Evolutionary conservation across 1,284 basidiomycete species (phyloP), one percentile per base, ranked within the genome.

Genomic region (Spongispora temasekensis): DNA sequence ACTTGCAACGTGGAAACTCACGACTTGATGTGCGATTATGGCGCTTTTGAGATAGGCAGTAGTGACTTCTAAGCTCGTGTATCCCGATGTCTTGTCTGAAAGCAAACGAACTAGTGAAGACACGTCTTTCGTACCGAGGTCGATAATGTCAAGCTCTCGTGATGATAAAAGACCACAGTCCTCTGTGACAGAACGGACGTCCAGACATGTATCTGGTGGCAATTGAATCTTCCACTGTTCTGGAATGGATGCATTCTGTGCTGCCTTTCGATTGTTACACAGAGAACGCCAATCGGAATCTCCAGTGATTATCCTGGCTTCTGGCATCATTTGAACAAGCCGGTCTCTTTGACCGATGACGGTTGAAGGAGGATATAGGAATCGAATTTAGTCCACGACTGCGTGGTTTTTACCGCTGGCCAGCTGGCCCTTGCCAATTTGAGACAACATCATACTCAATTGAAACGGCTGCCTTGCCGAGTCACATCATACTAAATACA

Each of bases 21-120:
- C 93, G 15, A 93, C 74, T 71, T 94, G 93, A 61, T 94, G 93
- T 0, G 93, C 92, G 55, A 94, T 76, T 53, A 91, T 81, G 0
- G 93, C 90, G 23, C 92, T 81, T 77, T 94, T 94, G 71, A 85
- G 86, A 73, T 90, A 94, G 0, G 92, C 89, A 5, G 81, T 87
- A 1, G 87, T 86, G 34, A 92, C 90, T 56, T 87, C 83, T 2
- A 88, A 78, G 10, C 88, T 81, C 2, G 86, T 81, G 62, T 79
- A 74, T 34, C 62, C 71, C n/a, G 67, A 66, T 15, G 53, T 31
- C 57, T 74, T 80, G 53, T 71, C 59, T 64, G 85, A 73, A 2
- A 92, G 74, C 23, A 70, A 67, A 53, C 55, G 48, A 12, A 60
- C 65, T 56, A 70, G 61, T 17, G 61, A 60, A 34, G 60, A 59